Conservation (phyloP, 2,329 filamentous ascomycete genomes). For the Clarireedia homoeocarpa region DNA sequence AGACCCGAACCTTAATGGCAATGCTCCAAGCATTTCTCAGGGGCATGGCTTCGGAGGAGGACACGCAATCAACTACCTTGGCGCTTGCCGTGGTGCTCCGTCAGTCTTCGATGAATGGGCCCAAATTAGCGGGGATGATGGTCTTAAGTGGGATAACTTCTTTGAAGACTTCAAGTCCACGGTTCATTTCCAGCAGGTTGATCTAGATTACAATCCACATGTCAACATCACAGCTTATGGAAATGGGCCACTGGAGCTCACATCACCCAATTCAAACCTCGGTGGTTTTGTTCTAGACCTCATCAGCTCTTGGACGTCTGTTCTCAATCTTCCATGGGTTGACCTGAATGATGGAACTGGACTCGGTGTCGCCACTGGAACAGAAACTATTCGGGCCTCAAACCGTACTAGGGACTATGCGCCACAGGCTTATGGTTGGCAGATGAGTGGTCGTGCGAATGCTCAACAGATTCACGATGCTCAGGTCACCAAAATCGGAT, state of each 20-base stretch:
- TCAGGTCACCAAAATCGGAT: conserved; percentile 34
- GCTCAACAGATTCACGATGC: conserved; percentile 33
- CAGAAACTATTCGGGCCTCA: neutral
- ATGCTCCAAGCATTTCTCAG: conserved; percentile 4
- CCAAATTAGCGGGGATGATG: conserved; percentile 31
- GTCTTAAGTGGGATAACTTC: conserved; percentile 39
- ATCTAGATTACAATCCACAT: neutral
- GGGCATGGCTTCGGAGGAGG: conserved; percentile 23
- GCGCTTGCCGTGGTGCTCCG: conserved; percentile 18
- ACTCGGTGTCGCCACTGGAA: neutral
- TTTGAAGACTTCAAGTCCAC: conserved; percentile 36
- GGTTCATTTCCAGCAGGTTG: conserved; percentile 1
- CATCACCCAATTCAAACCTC: conserved; percentile 33
- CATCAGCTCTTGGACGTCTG: neutral
- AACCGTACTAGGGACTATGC: neutral
- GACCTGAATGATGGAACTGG: neutral
- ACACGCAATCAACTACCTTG: conserved; percentile 21
- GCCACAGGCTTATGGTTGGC: neutral
- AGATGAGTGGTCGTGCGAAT: neutral
- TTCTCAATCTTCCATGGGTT: neutral
- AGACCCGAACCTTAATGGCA: neutral
- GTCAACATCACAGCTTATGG: neutral
- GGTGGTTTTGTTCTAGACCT: conserved; percentile 23
- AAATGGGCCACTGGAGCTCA: conserved; percentile 33
- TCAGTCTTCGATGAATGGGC: conserved; percentile 37